Base-by-base conservation (phyloP, 2,329 filamentous ascomycete species). In the Arthrobotrys conoides region DNA sequence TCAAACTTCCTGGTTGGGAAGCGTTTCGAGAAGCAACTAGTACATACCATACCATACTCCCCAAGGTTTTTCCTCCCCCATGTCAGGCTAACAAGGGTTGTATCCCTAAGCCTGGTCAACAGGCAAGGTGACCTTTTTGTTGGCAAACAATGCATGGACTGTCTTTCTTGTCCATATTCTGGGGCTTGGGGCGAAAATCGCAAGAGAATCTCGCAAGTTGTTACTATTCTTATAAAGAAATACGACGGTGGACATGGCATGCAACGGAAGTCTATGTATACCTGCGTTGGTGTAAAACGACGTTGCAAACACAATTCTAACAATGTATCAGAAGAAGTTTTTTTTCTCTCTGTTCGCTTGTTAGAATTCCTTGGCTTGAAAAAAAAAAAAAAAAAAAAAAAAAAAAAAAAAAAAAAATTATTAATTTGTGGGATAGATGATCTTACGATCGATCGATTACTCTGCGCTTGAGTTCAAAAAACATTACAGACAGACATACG, bases 1-100 rank as follows among this genome's bases (percentile, higher is more conserved):
- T 72, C 69, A 65, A 59, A 72, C 61, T 72, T 72, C 69, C 61
- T 27, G 49, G 36, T 59, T 66, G 38, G 69, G 69, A 65, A 72
- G 61, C 64, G 46, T 63, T 72, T 72, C 59, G 69, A 72, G 61
- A 64, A 71, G 53, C 53, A 36, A 36, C 53, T 36, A 59, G 53
- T 33, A 55, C 44, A 30, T 33, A 55, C 44, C 44, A 46, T 20
- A 18, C 18, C 51, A 53, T 57, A 20, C 38, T 30, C 53, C 53
- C 33, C 38, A 59, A 33, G 24, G 27, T 30, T 30, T 36, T 55
- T n/a, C 18, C 3, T 14, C 53, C 30, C 53, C 53, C 53, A 18
- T 57, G 46, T 61, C 27, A 18, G 57, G 14, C 12, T 57, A 51
- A 22, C 44, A 51, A 72, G 69, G 69, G 69, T 65, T 66, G 59